These are phyloP conservation scores for Pseudoperonospora humuli DNA, from an alignment of 352 stramenopile species.

Conservation along the genomic window DNA sequence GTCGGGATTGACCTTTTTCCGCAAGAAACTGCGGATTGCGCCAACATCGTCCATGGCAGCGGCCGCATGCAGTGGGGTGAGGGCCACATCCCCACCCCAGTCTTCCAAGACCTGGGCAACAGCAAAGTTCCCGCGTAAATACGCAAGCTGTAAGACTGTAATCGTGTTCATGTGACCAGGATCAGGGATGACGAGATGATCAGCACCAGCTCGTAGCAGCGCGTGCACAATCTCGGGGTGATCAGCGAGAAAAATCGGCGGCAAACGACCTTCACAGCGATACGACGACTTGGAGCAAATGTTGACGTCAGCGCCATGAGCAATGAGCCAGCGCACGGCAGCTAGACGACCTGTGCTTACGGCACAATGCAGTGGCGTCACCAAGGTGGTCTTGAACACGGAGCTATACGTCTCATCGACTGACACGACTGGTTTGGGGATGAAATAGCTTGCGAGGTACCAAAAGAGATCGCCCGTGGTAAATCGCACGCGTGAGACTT, in stretches of 20 bases:
- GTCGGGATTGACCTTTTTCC: constrained; percentile 68
- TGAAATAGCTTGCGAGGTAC: constrained; percentile 68
- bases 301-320: constrained; percentile 69
- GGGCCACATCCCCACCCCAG: constrained; percentile 70
- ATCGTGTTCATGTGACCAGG: constrained; percentile 83
- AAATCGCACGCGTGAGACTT: constrained; percentile 71
- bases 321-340: constrained; percentile 64
- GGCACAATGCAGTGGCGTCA: constrained; percentile 71
- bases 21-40: constrained; percentile 48
- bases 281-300: constrained; percentile 69
- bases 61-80: constrained; percentile 70
- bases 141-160: constrained; percentile 72
- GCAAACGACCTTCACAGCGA: constrained; percentile 52
- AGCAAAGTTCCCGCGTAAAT: constrained; percentile 72
- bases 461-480: constrained; percentile 77
- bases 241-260: constrained; percentile 73
- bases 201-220: constrained; percentile 52
- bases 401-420: constrained; percentile 56
- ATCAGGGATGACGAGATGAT: constrained; percentile 74
- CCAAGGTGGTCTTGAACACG: constrained; percentile 64
- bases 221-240: constrained; percentile 75
- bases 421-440: constrained; percentile 56
- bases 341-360: constrained; percentile 67
- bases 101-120: constrained; percentile 75
- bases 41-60: constrained; percentile 62